phyloP scores from a whole-genome alignment of 2,329 filamentous ascomycete species.

The Cladophialophora bantiana region DNA sequence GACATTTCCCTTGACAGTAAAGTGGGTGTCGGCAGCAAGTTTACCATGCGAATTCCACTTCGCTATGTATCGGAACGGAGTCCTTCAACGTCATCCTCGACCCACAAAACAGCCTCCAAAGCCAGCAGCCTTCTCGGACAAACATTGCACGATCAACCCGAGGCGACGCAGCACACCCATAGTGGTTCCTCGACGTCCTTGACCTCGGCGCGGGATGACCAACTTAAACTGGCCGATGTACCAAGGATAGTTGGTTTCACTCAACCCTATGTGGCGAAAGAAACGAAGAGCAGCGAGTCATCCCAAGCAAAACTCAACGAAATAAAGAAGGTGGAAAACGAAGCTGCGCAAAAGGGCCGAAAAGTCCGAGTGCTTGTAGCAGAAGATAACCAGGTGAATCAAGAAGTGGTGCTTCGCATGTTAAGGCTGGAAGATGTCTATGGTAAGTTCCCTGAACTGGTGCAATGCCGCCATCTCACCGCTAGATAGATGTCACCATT shows the following conservation, averaged over 20 bases:
- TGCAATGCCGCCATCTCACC: conserved; percentile 66
- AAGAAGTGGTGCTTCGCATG: conserved; percentile 69
- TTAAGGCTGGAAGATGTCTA: conserved; percentile 59
- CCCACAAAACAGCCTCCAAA: conserved; percentile 33
- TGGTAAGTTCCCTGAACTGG: conserved; percentile 48
- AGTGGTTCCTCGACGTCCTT: conserved; percentile 31
- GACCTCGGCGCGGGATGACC: conserved; percentile 23
- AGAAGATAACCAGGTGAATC: conserved; percentile 74
- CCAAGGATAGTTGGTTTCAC: conserved; percentile 41
- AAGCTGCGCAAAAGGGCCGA: conserved; percentile 61
- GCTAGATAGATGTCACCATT: conserved; percentile 77
- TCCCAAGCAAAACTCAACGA: conserved; percentile 69
- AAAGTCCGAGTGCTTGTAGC: conserved; percentile 85
- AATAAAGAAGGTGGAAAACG: conserved; percentile 69
- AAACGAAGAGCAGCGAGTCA: conserved; percentile 46
- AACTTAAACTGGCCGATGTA: conserved; percentile 35
- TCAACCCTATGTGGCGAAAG: conserved; percentile 47
- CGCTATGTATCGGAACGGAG: conserved; percentile 74
- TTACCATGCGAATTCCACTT: conserved; percentile 82
- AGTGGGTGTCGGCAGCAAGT: conserved; percentile 76
- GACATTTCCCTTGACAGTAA: conserved; percentile 74
- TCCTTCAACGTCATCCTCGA: conserved; percentile 45
- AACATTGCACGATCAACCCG: conserved; percentile 28
- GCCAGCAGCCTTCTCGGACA: conserved; percentile 38
- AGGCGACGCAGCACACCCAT: conserved; percentile 19